Evolutionary conservation across 352 stramenopile species (phyloP).

Genomic region (Globisporangium radiosum): DNA sequence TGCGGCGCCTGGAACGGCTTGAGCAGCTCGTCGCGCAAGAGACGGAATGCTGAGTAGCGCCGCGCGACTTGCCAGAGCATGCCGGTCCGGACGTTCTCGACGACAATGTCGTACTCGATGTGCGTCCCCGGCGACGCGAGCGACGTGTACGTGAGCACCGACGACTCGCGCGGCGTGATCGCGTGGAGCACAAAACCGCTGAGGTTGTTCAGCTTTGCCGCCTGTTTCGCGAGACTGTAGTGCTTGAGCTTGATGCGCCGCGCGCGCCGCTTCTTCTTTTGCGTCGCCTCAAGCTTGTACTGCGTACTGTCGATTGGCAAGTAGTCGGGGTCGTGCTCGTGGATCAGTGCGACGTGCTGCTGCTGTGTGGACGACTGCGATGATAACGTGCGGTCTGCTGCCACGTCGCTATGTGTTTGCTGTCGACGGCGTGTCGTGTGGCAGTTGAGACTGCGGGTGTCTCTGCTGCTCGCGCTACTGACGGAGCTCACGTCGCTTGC

Average conservation of each 20-base stretch:
- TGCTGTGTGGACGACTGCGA: not conserved
- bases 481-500: conserved; percentile 4
- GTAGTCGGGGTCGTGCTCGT: conserved; percentile 14
- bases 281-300: conserved; percentile 7
- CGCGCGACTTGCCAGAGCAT: conserved; percentile 57
- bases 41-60: conserved; percentile 61
- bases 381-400: not conserved
- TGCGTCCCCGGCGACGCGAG: conserved; percentile 31
- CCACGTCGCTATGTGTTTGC: not conserved
- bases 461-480: conserved; percentile 4
- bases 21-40: conserved; percentile 47
- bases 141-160: conserved; percentile 42
- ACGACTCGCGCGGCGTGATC: conserved; percentile 49
- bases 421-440: not conserved
- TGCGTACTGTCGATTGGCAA: conserved; percentile 14
- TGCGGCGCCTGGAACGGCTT: conserved; percentile 44
- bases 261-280: conserved; percentile 15
- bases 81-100: conserved; percentile 45
- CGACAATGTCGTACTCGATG: conserved; percentile 63
- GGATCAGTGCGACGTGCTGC: conserved; percentile 3
- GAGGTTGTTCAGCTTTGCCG: conserved; percentile 32
- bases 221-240: conserved; percentile 16
- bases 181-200: conserved; percentile 55
- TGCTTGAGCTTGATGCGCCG: conserved; percentile 18
- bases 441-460: not conserved